phyloP scores from a whole-genome alignment of 169 alveolate genomes.

The Cryptosporidium sp. region DNA sequence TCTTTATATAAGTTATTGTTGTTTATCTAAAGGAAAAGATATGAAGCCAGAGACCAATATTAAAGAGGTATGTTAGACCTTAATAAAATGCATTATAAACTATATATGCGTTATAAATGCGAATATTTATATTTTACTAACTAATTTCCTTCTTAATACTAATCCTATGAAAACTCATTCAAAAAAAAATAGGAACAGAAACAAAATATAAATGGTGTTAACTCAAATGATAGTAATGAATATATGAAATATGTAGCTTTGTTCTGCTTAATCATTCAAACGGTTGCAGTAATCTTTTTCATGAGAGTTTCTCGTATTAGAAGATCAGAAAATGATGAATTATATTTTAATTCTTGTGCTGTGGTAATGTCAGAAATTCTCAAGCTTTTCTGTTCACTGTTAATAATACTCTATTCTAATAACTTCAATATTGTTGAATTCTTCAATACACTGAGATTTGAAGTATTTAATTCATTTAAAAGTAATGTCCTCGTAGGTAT shows the following conservation, averaged over 20 bases:
- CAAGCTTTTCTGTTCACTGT: slow-evolving; percentile 25
- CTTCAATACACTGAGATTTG: not conserved
- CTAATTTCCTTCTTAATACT: not conserved
- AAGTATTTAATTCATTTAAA: slow-evolving; percentile 37
- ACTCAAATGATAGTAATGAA: not conserved
- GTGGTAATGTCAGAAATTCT: slow-evolving; percentile 61
- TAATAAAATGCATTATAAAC: not conserved
- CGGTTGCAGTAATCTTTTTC: slow-evolving; percentile 68
- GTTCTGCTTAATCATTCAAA: slow-evolving; percentile 44
- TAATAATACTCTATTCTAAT: slow-evolving; percentile 14
- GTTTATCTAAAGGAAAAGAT: not conserved
- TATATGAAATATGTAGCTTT: slow-evolving; percentile 69
- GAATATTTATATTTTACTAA: not conserved
- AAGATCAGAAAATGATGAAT: not conserved
- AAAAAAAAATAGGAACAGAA: not conserved
- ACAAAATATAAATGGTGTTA: not conserved
- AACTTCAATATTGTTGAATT: slow-evolving; percentile 3
- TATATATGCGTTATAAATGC: not conserved
- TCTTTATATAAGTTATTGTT: too few species aligned
- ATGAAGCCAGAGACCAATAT: not conserved
- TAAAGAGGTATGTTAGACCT: slow-evolving; percentile 14
- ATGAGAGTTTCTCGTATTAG: slow-evolving; percentile 54
- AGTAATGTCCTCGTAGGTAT: slow-evolving; percentile 75
- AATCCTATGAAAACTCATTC: not conserved
- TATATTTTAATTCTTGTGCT: slow-evolving; percentile 67